Evolutionary conservation across 2,329 filamentous ascomycete genomes (phyloP), one percentile per base, ranked within the genome.

Genomic region (Neopestalotiopsis sp.): DNA sequence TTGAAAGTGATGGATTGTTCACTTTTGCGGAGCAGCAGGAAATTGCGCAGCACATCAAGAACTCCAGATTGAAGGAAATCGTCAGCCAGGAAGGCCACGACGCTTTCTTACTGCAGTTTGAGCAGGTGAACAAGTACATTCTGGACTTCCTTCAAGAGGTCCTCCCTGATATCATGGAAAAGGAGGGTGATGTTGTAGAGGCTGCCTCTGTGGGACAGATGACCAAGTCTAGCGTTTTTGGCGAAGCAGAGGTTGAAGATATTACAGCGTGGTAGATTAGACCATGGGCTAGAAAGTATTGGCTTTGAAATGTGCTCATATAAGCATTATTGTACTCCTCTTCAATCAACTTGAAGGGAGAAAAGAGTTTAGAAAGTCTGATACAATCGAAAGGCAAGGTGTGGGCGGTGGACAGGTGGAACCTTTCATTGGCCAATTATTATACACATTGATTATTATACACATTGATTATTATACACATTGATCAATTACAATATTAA

Each of bases 1-100:
- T 99, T 69, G 94, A 98, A 81, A 95, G 92, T 66, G 96, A 99
- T 75, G 96, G 96, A 0, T 88, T 99, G 1, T 99, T 99, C 80
- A 98, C 95, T 0, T 98, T 97, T 80, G 94, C 94, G 5, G 96
- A 99, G 83, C 96, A 99, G 82, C 87, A 98, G 79, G 94, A 98
- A 81, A 84, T 99, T 66, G 96, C 95, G 0, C 88, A 90, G 45
- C 89, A 92, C 69, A 94, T 98, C 71, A 91, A 91, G 3, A 85
- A 95, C 74, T 91, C 93, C 0, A 88, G 89, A 12, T 83, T 99
- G 32, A 91, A 94, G 80, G 94, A 91, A 61, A 99, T 99, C 70
- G 94, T 98, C 76, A 97, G 93, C 70, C 92, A 94, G 0, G 96
- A 99, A 78, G 96, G 96, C 1, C 96, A 99, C 76, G 96, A 99